phyloP scores from a whole-genome alignment of 306 rosid genomes.

The Cajanus cajan region DNA sequence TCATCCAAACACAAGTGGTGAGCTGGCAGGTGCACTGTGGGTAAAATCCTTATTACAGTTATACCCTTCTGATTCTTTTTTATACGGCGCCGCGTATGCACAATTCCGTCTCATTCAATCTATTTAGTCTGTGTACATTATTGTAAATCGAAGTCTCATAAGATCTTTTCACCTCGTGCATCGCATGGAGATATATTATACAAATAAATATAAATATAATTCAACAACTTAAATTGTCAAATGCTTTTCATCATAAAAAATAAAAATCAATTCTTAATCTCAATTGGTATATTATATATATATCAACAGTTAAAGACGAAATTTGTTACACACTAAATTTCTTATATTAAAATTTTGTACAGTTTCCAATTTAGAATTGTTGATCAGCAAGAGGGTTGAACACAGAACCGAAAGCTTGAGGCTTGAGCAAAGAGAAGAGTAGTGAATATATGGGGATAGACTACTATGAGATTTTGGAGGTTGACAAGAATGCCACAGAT shows the following conservation, averaged over 20 bases:
- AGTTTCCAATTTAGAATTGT: not conserved
- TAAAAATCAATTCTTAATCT: not conserved
- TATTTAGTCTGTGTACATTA: not conserved
- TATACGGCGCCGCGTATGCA: not conserved
- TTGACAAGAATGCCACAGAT: constrained; percentile 65
- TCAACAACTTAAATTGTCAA: not conserved
- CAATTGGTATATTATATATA: not conserved
- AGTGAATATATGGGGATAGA: constrained; percentile 40
- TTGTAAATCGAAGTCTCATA: not conserved
- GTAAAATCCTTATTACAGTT: not conserved
- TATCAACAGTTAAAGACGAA: not conserved
- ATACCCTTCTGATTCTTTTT: not conserved
- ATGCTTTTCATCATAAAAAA: not conserved
- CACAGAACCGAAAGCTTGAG: not conserved
- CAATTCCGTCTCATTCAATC: not conserved
- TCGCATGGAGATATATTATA: constrained; percentile 18
- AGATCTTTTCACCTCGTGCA: constrained; percentile 9
- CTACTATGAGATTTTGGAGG: constrained; percentile 74
- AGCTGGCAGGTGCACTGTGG: no score
- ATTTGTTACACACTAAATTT: not conserved
- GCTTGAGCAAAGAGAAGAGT: not conserved
- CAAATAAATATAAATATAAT: not conserved
- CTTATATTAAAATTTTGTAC: not conserved
- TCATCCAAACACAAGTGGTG: no score
- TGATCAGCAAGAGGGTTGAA: not conserved